Conservation (phyloP, 1,284 basidiomycete genomes). For the Apiotrichum veenhuisii region DNA sequence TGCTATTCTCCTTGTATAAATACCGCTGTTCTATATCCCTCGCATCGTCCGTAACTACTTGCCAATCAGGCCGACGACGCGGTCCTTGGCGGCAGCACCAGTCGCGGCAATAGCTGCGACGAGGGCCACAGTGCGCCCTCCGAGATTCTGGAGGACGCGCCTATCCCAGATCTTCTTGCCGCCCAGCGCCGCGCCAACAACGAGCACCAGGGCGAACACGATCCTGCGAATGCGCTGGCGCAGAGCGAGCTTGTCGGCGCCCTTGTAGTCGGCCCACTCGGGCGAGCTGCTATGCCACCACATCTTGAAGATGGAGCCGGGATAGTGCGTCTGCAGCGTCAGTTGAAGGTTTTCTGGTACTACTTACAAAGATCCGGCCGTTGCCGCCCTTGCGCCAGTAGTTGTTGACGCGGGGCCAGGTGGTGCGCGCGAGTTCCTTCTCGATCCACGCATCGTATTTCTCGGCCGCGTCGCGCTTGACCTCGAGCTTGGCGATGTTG, state of each 20-base stretch:
- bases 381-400: slow-evolving; percentile 21
- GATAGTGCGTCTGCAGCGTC: slow-evolving; percentile 17
- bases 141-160: background rate
- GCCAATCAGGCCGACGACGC: background rate
- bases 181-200: background rate
- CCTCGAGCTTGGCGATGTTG: slow-evolving; percentile 16
- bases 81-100: background rate
- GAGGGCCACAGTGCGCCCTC: background rate
- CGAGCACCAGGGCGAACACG: background rate
- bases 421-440: slow-evolving; percentile 14
- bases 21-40: too few relatives aligned
- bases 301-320: slow-evolving; percentile 12
- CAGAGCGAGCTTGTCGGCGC: slow-evolving; percentile 13
- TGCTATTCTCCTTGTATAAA: too few relatives aligned
- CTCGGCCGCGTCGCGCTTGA: slow-evolving; percentile 14
- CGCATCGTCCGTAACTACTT: background rate
- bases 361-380: slow-evolving; percentile 17
- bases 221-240: slow-evolving; percentile 10
- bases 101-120: background rate
- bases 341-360: background rate
- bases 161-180: background rate
- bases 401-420: slow-evolving; percentile 17
- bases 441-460: slow-evolving; percentile 17
- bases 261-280: slow-evolving; percentile 18
- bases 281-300: slow-evolving; percentile 17